These are phyloP conservation scores for Theobroma cacao DNA, from an alignment of 345 rosid genomes.

Conservation along the genomic window DNA sequence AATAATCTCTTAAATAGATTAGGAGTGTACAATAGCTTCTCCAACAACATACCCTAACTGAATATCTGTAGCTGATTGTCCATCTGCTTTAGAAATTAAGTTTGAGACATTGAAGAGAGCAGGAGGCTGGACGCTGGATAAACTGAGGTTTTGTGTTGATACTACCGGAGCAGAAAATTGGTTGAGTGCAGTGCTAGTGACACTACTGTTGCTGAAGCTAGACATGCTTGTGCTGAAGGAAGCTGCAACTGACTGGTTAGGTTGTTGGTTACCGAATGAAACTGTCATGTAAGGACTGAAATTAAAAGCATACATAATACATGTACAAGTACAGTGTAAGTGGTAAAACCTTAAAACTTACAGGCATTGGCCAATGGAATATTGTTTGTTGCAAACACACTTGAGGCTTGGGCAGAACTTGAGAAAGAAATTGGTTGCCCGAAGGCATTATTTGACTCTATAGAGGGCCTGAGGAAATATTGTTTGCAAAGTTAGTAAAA, in stretches of 20 bases:
- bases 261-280: conserved; percentile 26
- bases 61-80: conserved; percentile 18
- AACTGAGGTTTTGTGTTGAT: conserved; percentile 16
- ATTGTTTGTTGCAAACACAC: conserved; percentile 24
- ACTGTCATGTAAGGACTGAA: conserved; percentile 19
- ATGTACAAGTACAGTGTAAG: not conserved
- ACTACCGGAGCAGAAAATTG: conserved; percentile 25
- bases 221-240: conserved; percentile 18
- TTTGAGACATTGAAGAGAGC: not conserved
- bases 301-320: conserved; percentile 17
- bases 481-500: conserved; percentile 4
- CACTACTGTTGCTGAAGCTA: conserved; percentile 24
- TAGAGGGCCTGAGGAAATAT: conserved; percentile 31
- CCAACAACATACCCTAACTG: conserved; percentile 31
- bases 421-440: conserved; percentile 45
- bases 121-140: conserved; percentile 20
- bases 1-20: not conserved
- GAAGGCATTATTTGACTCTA: conserved; percentile 34
- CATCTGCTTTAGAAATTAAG: conserved; percentile 22
- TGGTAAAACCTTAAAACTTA: conserved; percentile 14
- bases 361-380: conserved; percentile 27
- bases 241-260: conserved; percentile 20
- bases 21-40: not conserved
- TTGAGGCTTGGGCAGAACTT: conserved; percentile 38
- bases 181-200: conserved; percentile 13